Base-by-base conservation (phyloP, 805 yeast species). In the Debaryomyces hansenii region DNA sequence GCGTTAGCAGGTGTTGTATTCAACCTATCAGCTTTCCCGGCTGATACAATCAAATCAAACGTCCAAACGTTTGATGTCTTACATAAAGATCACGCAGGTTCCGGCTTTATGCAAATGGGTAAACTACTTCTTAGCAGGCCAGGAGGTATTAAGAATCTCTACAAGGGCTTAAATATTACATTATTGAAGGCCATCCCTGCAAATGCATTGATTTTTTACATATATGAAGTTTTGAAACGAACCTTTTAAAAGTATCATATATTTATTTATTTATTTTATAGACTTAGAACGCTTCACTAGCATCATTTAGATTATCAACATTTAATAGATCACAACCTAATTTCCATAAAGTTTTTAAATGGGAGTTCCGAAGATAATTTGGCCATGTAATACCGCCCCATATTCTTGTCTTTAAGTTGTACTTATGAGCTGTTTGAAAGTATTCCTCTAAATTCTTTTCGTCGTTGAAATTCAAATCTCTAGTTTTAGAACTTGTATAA, bases 21-120 rank as follows among this genome's bases (percentile, higher is more conserved):
- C 66, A 90, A 92, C 60, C 70, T 85, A 6, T 80, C 90, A 5
- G 73, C 87, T 41, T 92, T 85, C 66, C 98, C 98, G 0, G 87
- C 90, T 0, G 98, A 92, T 62, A 90, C 97, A 1, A 77, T 92
- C 47, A 92, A 92, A 67, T 84, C 92, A 3, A 81, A 87, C 42
- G 84, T 90, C 70, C 98, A 92, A 68, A 85, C 90, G 0, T 73
- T 67, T 37, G 72, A 66, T 37, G 55, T 69, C 3, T 55, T 63
- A 11, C 47, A 56, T 14, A 40, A 45, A 14, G 37, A 27, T 15
- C 36, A 37, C 2, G 20, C 41, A 12, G 20, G 38, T 20, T 32
- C 38, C 27, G 41, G 40, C 20, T 46, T 48, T 20, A 41, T 43
- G 33, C 27, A 47, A 18, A 44, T 47, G 9, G 49, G 46, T 6